These are phyloP conservation scores for Lepidium aucheri DNA, from an alignment of 345 rosid species.

Conservation along the genomic window DNA sequence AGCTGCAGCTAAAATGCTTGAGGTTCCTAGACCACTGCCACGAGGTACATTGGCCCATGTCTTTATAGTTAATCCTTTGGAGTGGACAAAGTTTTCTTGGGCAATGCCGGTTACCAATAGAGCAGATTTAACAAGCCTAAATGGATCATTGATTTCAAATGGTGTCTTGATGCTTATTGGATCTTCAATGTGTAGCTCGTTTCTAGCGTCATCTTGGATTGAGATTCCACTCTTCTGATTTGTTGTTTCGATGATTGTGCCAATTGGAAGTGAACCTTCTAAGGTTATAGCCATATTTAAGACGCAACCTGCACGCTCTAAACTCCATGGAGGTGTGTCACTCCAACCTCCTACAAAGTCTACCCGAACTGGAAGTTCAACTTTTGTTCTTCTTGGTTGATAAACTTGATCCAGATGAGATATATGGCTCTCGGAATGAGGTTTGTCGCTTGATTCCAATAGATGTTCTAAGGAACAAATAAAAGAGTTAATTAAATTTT, in stretches of 20 bases:
- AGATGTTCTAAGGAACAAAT: conserved; percentile 46
- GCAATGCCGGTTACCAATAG: conserved; percentile 65
- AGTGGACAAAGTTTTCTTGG: conserved; percentile 35
- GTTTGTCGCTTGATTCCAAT: conserved; percentile 34
- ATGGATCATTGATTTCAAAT: conserved; percentile 54
- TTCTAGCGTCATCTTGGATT: conserved; percentile 68
- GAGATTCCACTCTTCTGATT: conserved; percentile 41
- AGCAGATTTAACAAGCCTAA: conserved; percentile 88
- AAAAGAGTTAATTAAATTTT: conserved; percentile 5
- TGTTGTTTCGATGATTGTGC: conserved; percentile 69
- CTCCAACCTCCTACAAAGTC: conserved; percentile 99
- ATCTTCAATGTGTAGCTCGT: conserved; percentile 44
- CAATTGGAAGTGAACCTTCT: conserved; percentile 83
- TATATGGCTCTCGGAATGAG: conserved; percentile 21
- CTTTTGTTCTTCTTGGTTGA: conserved; percentile 43
- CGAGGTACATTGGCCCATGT: conserved; percentile 97
- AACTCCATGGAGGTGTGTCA: conserved; percentile 98
- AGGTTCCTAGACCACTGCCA: conserved; percentile 95
- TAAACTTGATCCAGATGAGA: conserved; percentile 24
- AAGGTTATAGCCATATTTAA: conserved; percentile 83
- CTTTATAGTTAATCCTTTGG: conserved; percentile 51
- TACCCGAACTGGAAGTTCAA: conserved; percentile 87
- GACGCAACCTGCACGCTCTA: conserved; percentile 94
- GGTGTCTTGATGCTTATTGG: conserved; percentile 50
- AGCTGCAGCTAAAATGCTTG: conserved; percentile 96